phyloP scores from a whole-genome alignment of 495 filamentous ascomycete genomes.

The Aspergillus taichungensis region DNA sequence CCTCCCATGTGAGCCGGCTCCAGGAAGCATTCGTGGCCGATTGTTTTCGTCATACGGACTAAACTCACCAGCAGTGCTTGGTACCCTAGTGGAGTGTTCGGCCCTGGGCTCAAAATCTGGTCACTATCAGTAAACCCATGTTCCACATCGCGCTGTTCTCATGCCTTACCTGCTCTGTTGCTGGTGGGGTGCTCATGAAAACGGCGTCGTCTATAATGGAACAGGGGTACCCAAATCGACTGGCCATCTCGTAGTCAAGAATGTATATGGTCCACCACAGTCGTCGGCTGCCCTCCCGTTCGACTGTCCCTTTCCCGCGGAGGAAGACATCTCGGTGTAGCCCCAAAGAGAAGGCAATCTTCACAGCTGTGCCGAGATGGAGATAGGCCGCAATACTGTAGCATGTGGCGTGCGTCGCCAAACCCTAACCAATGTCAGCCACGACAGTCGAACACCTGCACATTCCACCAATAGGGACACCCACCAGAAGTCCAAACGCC shows the following conservation, averaged over 20 bases:
- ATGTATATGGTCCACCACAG: background rate
- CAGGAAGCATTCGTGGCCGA: background rate
- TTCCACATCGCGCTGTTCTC: no score
- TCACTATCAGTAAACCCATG: background rate
- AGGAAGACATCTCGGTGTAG: background rate
- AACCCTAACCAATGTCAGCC: background rate
- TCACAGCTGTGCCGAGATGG: background rate
- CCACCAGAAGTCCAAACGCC: background rate
- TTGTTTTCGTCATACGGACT: background rate
- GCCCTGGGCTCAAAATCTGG: background rate
- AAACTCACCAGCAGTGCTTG: background rate
- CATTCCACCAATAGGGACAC: background rate
- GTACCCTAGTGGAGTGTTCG: background rate
- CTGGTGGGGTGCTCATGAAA: background rate
- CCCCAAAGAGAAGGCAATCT: background rate
- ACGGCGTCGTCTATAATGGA: background rate
- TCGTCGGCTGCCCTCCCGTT: background rate
- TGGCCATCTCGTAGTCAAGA: constrained; percentile 1
- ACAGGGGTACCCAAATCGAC: background rate
- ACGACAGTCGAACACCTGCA: no score
- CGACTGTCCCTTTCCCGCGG: background rate
- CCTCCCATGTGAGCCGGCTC: background rate
- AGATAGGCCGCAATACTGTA: background rate
- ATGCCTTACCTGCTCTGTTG: background rate
- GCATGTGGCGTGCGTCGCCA: background rate